Evolutionary conservation across 495 filamentous ascomycete genomes (phyloP).

Genomic region (Hypoxylon lienhwacheense): DNA sequence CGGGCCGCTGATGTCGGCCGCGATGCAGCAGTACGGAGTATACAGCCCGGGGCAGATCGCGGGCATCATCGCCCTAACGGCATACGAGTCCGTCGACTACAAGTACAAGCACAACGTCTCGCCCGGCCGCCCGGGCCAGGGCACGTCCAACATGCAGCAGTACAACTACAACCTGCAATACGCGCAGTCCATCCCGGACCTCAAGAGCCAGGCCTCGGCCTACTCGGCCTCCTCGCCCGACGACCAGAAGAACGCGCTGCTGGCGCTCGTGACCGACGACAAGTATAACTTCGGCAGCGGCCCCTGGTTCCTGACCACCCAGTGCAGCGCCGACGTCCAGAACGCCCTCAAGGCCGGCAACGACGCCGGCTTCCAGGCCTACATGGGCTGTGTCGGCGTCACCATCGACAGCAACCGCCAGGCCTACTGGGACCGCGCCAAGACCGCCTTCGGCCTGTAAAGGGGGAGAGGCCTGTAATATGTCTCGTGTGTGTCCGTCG

Average conservation of each 20-base stretch:
- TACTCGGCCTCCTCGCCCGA: conserved; percentile 37
- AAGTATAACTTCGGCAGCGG: conserved; percentile 71
- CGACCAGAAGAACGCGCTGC: conserved; percentile 49
- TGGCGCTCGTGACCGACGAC: conserved; percentile 61
- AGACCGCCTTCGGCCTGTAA: conserved; percentile 46
- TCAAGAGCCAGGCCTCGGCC: conserved; percentile 44
- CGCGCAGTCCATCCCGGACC: conserved; percentile 56
- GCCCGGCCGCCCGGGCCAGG: conserved; percentile 68
- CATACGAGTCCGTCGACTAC: conserved; percentile 69
- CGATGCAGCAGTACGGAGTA: conserved; percentile 61
- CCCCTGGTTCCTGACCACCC: conserved; percentile 71
- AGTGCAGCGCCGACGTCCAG: conserved; percentile 58
- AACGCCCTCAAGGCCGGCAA: conserved; percentile 51
- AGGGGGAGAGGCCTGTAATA: no score
- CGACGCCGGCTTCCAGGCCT: conserved; percentile 61
- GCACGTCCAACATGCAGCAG: conserved; percentile 80
- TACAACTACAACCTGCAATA: conserved; percentile 63
- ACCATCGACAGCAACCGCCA: conserved; percentile 51
- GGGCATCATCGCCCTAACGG: conserved; percentile 64
- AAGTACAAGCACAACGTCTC: conserved; percentile 67
- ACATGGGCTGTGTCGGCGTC: conserved; percentile 69
- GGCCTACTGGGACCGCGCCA: conserved; percentile 58
- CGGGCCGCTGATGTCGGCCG: conserved; percentile 56
- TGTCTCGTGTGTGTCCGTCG: no score
- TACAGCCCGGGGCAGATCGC: conserved; percentile 59